These are phyloP conservation scores for Chlorella ohadii DNA, from an alignment of 139 green algal genomes.

Conservation along the genomic window DNA sequence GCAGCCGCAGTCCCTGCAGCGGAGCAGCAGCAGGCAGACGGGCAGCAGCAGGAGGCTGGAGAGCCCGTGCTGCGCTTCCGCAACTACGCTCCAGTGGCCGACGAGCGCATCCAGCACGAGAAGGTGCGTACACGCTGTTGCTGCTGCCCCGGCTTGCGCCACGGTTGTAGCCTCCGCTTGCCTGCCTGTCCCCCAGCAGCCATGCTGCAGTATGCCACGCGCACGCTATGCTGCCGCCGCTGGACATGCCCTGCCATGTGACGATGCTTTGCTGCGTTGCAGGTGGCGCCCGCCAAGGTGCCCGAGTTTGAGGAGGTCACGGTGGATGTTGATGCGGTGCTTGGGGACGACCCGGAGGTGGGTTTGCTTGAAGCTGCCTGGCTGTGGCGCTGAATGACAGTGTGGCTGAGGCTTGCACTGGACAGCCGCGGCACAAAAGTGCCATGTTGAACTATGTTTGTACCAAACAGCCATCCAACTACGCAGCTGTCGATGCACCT, in stretches of 20 bases:
- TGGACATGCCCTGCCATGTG: too few species aligned
- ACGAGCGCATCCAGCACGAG: slow-evolving; percentile 79
- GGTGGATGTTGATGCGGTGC: slow-evolving; percentile 58
- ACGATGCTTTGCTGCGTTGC: background rate
- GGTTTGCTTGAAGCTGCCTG: background rate
- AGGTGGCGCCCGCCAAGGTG: slow-evolving; percentile 66
- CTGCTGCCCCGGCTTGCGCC: too few species aligned
- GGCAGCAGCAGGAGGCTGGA: slow-evolving; percentile 12
- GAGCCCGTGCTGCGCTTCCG: slow-evolving; percentile 81
- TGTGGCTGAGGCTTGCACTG: too few species aligned
- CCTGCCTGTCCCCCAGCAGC: too few species aligned
- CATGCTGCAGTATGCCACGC: too few species aligned
- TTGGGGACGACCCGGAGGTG: slow-evolving; percentile 61
- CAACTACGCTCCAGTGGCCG: slow-evolving; percentile 77
- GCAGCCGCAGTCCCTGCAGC: background rate
- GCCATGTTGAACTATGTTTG: background rate
- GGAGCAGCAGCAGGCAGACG: background rate
- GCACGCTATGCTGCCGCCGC: too few species aligned
- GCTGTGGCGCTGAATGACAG: too few species aligned
- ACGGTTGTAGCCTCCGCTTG: too few species aligned
- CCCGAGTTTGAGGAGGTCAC: slow-evolving; percentile 69
- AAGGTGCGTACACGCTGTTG: slow-evolving; percentile 46
- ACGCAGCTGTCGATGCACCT: too few species aligned
- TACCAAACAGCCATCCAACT: too few species aligned
- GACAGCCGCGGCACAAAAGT: background rate